Base-by-base conservation (phyloP, 2,329 filamentous ascomycete genomes). In the Sporothrix mexicana region DNA sequence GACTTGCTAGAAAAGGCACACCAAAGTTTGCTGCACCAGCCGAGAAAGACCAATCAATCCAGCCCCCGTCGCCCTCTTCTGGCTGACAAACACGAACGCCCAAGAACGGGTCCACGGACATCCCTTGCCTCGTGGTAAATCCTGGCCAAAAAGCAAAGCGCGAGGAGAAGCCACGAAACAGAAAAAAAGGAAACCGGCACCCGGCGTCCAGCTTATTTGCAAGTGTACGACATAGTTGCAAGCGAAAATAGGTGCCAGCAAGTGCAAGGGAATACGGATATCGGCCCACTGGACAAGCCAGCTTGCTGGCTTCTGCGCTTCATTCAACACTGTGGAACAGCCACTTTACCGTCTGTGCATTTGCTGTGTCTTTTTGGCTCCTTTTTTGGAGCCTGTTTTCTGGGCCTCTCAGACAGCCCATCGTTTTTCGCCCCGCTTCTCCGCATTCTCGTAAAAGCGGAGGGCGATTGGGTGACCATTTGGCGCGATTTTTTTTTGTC, bases 381-480 rank as follows among this genome's bases (percentile, higher is more conserved):
- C n/a, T n/a, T n/a, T n/a, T 43, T 43, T 43, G 3, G 30, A 4
- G 30, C 30, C 30, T 43, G 17, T 20, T 36, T 36, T 36, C 30
- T 36, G 30, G 30, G 30, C 30, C 30, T 36, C 30, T 36, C 30
- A 36, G 30, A 36, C 1, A 36, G 30, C 30, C 30, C 30, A 36
- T 36, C 30, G 3, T 36, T 36, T 51, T 17, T 59, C 41, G 71
- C 45, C 49, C 72, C 72, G 62, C 72, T 72, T 73, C 72, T 72
- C 72, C 72, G 69, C 72, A 72, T 53, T 72, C 25, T 69, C 17
- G 57, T 43, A 43, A 64, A 64, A 51, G 55, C 57, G 69, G 53
- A 45, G 41, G 47, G 23, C 45, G 13, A 30, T 51, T 67, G 64
- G 23, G 45, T 36, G 30, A 36, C 47, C 15, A 36, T 10, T 20